Evolutionary conservation across 129 eudicot genomes (phyloP).

Genomic region (Daucus carota): DH1_v3.0 NC_030381.2:53101001-53101500

Average conservation of each 20-base stretch:
- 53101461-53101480: conserved; percentile 2
- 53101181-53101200: not conserved
- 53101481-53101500: not conserved
- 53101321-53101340: conserved; percentile 5
- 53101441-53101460: conserved; percentile 51
- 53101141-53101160: not conserved
- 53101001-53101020: not conserved
- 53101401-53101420: conserved; percentile 93
- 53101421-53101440: conserved; percentile 89
- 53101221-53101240: not conserved
- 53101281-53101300: not conserved
- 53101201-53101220: not conserved
- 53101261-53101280: not conserved
- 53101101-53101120: not conserved
- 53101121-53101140: not conserved
- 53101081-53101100: not conserved
- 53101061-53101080: too few relatives aligned
- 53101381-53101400: conserved; percentile 51
- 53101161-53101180: not conserved
- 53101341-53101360: conserved; percentile 69
- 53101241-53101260: not conserved
- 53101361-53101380: conserved; percentile 84
- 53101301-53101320: conserved; percentile 1
- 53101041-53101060: not conserved
- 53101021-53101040: not conserved